These are phyloP conservation scores for Ceratocystis albifundus DNA, from an alignment of 2,329 filamentous ascomycete species.

Conservation along the genomic window DNA sequence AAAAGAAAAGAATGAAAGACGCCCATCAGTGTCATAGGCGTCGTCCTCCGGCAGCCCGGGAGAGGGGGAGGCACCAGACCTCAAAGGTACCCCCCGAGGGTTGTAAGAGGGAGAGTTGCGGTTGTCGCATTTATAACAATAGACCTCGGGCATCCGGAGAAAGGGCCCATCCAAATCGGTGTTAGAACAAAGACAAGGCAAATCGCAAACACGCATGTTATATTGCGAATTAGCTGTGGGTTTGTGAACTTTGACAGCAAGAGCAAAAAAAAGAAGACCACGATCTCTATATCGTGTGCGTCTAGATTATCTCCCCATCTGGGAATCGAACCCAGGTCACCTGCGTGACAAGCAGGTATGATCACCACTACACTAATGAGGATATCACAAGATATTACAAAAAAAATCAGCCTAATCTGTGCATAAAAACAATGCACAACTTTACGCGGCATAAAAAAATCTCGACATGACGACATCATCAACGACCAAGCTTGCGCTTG, in stretches of 20 bases:
- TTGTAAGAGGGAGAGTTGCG: too few species aligned
- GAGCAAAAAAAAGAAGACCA: too few species aligned
- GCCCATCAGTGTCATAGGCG: too few species aligned
- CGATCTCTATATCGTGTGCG: too few species aligned
- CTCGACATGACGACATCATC: constrained; percentile 1
- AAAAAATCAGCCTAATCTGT: background rate
- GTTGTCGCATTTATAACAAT: too few species aligned
- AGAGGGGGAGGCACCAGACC: too few species aligned
- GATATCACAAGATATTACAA: background rate
- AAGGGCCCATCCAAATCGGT: too few species aligned
- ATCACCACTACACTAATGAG: constrained; percentile 17
- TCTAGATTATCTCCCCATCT: constrained; percentile 19
- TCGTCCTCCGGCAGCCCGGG: too few species aligned
- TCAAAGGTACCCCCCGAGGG: too few species aligned
- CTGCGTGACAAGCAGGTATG: constrained; percentile 22
- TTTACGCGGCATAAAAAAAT: background rate
- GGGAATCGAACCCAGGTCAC: constrained; percentile 23
- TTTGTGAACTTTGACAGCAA: background rate
- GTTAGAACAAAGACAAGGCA: background rate
- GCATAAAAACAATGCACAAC: background rate
- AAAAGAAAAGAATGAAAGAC: too few species aligned
- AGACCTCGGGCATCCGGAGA: too few species aligned
- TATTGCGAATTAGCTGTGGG: too few species aligned
- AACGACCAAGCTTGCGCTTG: background rate
- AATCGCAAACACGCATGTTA: background rate